Conservation (phyloP, 345 rosid genomes). For the Psidium friedrichsthalianum region DNA sequence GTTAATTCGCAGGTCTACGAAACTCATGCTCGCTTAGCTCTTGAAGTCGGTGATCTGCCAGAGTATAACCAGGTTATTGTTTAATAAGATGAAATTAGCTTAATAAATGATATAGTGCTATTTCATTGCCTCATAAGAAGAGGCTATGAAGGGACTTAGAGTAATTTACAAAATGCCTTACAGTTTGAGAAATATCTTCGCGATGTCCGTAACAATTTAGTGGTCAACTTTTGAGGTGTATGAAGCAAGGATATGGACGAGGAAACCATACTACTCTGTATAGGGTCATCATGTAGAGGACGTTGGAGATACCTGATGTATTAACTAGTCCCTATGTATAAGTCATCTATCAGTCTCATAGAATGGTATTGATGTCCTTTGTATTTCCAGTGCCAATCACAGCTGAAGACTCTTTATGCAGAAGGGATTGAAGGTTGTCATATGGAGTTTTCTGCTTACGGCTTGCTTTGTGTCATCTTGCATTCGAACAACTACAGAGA, state of each 20-base stretch:
- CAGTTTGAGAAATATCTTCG: background rate
- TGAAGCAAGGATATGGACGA: background rate
- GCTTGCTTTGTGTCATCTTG: conserved; percentile 73
- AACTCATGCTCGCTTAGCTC: conserved; percentile 93
- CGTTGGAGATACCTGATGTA: background rate
- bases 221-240: background rate
- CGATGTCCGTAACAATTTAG: background rate
- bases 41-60: conserved; percentile 84
- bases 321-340: background rate
- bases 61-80: conserved; percentile 88
- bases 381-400: conserved; percentile 80
- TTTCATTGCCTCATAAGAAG: background rate
- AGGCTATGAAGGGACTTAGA: background rate
- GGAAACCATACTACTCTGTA: background rate
- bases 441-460: conserved; percentile 92
- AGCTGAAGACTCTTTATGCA: conserved; percentile 78
- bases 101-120: background rate
- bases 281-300: background rate
- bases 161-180: background rate
- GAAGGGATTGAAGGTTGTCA: conserved; percentile 91
- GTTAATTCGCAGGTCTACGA: conserved; percentile 78
- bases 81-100: background rate
- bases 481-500: conserved; percentile 85
- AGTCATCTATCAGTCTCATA: background rate
- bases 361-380: conserved; percentile 3